Conservation (phyloP, 495 filamentous ascomycete genomes). For the Staphylotrichum longicolle region DNA sequence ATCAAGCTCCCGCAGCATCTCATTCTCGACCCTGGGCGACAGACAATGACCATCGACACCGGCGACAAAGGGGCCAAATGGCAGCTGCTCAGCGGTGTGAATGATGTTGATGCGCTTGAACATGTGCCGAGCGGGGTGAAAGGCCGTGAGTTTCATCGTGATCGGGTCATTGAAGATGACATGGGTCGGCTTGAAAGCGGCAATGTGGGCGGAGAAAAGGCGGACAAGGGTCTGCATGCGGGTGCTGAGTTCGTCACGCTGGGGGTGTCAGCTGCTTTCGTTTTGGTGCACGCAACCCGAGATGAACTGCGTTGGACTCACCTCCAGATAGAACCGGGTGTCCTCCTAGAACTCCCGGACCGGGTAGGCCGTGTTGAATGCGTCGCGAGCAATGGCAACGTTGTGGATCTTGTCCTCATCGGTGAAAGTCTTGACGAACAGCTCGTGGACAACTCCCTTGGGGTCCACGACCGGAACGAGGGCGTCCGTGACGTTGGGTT, state of each 20-base stretch:
- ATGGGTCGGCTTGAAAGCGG: conserved; percentile 30
- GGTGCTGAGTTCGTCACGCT: conserved; percentile 11
- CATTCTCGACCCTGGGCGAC: conserved; percentile 24
- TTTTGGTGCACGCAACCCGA: not conserved
- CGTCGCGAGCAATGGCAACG: conserved; percentile 22
- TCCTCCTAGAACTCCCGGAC: conserved; percentile 27
- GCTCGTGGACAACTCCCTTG: not conserved
- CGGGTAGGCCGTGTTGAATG: conserved; percentile 28
- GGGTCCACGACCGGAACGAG: conserved; percentile 9
- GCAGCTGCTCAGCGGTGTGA: conserved; percentile 36
- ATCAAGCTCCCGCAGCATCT: conserved; percentile 29
- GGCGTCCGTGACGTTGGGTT: conserved; percentile 16
- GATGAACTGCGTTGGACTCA: conserved; percentile 1
- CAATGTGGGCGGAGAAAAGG: conserved; percentile 24
- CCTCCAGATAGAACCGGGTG: conserved; percentile 29
- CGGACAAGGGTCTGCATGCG: conserved; percentile 22
- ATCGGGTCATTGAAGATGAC: conserved; percentile 37
- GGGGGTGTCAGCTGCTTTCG: not conserved
- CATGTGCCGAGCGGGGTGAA: conserved; percentile 6
- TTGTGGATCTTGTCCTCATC: conserved; percentile 30
- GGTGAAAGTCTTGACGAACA: conserved; percentile 27
- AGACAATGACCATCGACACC: conserved; percentile 32
- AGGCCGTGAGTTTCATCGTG: conserved; percentile 32
- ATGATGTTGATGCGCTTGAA: conserved; percentile 33
- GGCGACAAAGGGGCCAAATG: conserved; percentile 31